Conservation (phyloP, 768 basidiomycete genomes). For the Collybiopsis confluens region DNA sequence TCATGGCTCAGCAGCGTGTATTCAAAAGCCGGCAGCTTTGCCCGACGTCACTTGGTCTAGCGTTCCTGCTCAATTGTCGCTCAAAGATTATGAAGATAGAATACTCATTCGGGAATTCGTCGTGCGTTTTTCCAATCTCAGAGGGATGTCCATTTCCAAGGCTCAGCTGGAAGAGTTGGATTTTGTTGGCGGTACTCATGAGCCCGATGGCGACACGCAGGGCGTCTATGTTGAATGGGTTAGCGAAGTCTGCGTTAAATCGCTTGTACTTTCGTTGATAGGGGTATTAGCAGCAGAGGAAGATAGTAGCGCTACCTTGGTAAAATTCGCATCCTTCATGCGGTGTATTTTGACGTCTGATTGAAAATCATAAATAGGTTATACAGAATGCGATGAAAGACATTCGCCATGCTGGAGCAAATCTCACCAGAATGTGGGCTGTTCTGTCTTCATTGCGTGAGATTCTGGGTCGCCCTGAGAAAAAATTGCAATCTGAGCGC, state of each 20-base stretch:
- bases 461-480: conserved; percentile 14
- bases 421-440: conserved; percentile 61
- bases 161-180: conserved; percentile 62
- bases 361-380: conserved; percentile 21
- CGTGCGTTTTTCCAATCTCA: conserved; percentile 52
- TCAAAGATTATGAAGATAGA: conserved; percentile 51
- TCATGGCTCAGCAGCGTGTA: too few relatives aligned
- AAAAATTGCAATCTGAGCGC: not conserved
- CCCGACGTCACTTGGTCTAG: conserved; percentile 52
- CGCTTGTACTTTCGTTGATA: conserved; percentile 60
- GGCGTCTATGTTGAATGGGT: conserved; percentile 49
- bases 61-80: conserved; percentile 38
- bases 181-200: conserved; percentile 35
- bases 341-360: not conserved
- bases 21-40: conserved; percentile 26
- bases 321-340: conserved; percentile 13
- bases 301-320: conserved; percentile 33
- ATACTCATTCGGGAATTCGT: conserved; percentile 74
- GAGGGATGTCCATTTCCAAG: conserved; percentile 41
- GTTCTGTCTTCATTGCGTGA: conserved; percentile 46
- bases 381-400: conserved; percentile 46
- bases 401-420: conserved; percentile 47
- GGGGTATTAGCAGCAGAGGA: conserved; percentile 45
- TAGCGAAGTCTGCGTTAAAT: conserved; percentile 59
- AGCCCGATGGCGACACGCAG: conserved; percentile 29